A percentile compares a stretch with the other conserved stretches of the same genome.
These are phyloP conservation scores for Coemansia sp. DNA, from an alignment of 192 early-diverging fungal genomes.

Conservation along the genomic window DNA sequence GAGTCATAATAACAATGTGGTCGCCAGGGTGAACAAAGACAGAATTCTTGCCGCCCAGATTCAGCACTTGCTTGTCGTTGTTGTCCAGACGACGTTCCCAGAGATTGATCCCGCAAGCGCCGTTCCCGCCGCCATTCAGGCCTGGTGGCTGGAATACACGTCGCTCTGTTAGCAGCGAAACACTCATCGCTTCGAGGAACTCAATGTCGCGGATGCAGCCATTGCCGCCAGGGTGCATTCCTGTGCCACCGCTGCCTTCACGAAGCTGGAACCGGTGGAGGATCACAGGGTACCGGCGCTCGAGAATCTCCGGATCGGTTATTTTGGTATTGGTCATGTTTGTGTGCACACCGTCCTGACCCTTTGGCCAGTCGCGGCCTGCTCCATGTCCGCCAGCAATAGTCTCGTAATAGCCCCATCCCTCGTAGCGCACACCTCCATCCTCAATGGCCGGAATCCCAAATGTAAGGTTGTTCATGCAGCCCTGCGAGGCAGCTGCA, in stretches of 20 bases:
- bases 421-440: slow-evolving; percentile 50
- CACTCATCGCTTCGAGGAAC: slow-evolving; percentile 80
- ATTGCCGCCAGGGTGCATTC: slow-evolving; percentile 76
- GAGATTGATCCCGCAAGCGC: slow-evolving; percentile 70
- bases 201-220: slow-evolving; percentile 94
- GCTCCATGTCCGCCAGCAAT: slow-evolving; percentile 87
- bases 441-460: slow-evolving; percentile 56
- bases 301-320: slow-evolving; percentile 95
- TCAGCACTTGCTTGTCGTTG: slow-evolving; percentile 46
- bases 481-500: slow-evolving; percentile 89
- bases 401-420: slow-evolving; percentile 97
- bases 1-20: slow-evolving; percentile 79
- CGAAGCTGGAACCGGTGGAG: slow-evolving; percentile 82
- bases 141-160: slow-evolving; percentile 90
- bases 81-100: slow-evolving; percentile 59
- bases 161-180: slow-evolving; percentile 90
- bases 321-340: slow-evolving; percentile 99
- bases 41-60: slow-evolving; percentile 88
- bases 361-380: slow-evolving; percentile 82
- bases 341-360: slow-evolving; percentile 73
- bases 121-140: slow-evolving; percentile 73
- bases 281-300: slow-evolving; percentile 87
- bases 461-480: slow-evolving; percentile 97
- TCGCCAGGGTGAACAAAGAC: slow-evolving; percentile 76
- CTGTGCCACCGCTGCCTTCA: slow-evolving; percentile 72